These are phyloP conservation scores for Botrytis deweyae DNA, from an alignment of 2,329 filamentous ascomycete genomes.

Conservation along the genomic window DNA sequence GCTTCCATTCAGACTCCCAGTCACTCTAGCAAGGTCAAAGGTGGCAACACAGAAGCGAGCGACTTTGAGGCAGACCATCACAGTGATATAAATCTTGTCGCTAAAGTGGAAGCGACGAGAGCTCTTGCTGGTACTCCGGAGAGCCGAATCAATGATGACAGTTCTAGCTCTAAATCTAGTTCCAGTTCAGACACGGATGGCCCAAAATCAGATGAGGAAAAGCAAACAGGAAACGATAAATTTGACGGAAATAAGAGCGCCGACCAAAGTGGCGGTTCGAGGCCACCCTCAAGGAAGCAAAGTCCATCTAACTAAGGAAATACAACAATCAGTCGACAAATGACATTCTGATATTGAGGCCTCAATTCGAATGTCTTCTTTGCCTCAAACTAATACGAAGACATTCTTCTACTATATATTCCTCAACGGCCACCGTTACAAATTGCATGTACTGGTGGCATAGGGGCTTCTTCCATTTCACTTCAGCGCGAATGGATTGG, in stretches of 20 bases:
- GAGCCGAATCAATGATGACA: slow-evolving; percentile 20
- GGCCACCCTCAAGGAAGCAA: neutral
- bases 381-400: slow-evolving; percentile 20
- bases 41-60: slow-evolving; percentile 35
- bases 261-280: neutral
- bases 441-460: neutral
- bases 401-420: slow-evolving; percentile 18
- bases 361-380: slow-evolving; percentile 5
- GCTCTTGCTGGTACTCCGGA: slow-evolving; percentile 26
- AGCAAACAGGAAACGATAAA: neutral
- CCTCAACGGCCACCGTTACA: neutral
- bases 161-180: slow-evolving; percentile 13
- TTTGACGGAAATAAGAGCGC: neutral
- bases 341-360: slow-evolving; percentile 11
- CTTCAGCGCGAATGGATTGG: neutral
- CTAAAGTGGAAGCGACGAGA: slow-evolving; percentile 26
- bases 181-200: slow-evolving; percentile 19
- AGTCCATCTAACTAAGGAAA: neutral
- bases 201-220: slow-evolving; percentile 27
- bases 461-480: neutral
- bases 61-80: slow-evolving; percentile 35
- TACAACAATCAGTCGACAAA: neutral
- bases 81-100: slow-evolving; percentile 25
- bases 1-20: slow-evolving; percentile 32
- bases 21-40: slow-evolving; percentile 33